phyloP scores from a whole-genome alignment of 352 stramenopile genomes.

The Globisporangium parvum region DNA sequence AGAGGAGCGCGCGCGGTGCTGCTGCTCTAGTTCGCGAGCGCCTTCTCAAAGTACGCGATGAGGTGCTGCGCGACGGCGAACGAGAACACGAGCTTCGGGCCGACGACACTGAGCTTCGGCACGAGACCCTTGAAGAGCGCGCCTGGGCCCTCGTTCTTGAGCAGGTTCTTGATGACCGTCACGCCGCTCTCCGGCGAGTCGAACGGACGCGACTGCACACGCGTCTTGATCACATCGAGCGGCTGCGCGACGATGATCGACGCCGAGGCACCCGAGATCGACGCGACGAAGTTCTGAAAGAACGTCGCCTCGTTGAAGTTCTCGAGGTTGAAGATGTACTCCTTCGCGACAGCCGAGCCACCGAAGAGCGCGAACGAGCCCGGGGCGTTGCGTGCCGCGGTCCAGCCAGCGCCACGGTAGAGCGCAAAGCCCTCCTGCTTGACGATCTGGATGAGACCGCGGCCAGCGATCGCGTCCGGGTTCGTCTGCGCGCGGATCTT shows the following conservation, averaged over 20 bases:
- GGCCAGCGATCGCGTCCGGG: conserved; percentile 87
- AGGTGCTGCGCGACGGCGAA: conserved; percentile 94
- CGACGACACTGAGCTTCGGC: conserved; percentile 93
- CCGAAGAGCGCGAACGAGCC: conserved; percentile 95
- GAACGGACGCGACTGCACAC: conserved; percentile 92
- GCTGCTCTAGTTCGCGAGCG: conserved; percentile 29
- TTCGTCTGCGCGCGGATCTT: conserved; percentile 97
- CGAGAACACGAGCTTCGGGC: conserved; percentile 95
- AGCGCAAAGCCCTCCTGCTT: conserved; percentile 87
- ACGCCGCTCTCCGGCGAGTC: conserved; percentile 90
- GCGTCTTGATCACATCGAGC: conserved; percentile 95
- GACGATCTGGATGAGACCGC: conserved; percentile 91
- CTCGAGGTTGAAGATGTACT: conserved; percentile 89
- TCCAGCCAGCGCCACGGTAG: conserved; percentile 90
- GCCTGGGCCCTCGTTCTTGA: conserved; percentile 88
- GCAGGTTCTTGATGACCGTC: conserved; percentile 89
- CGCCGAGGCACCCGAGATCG: conserved; percentile 70
- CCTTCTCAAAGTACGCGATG: conserved; percentile 92
- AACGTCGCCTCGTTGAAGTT: conserved; percentile 89
- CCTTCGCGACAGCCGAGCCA: conserved; percentile 83
- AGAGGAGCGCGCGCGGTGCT: neutral
- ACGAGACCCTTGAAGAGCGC: conserved; percentile 95
- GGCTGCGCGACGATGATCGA: conserved; percentile 90
- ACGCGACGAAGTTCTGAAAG: conserved; percentile 90
- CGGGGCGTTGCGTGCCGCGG: conserved; percentile 90